Base-by-base conservation (phyloP, 1,139 yeast species). In the Saccharomycopsis hybrid region DNA sequence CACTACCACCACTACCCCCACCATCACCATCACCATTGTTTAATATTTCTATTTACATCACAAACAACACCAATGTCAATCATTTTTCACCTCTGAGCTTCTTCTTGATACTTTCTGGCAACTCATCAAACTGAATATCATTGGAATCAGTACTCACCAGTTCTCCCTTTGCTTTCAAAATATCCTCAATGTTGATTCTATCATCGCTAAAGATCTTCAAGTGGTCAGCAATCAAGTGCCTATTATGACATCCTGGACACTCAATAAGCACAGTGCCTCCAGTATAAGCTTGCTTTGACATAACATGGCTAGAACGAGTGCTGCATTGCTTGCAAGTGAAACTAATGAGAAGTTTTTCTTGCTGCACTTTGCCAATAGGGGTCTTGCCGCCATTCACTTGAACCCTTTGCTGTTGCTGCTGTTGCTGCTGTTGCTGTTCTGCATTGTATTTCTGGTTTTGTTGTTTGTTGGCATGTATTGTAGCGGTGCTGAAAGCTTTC, bases 201-300 rank as follows among this genome's bases (percentile, higher is more conserved):
- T 78, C 72, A 62, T 90, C 96, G 13, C 82, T 78, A 62, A 90
- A 89, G 46, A 92, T 86, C 66, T 70, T 86, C 59, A 92, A 72
- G 65, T 90, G 95, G 63, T 92, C 98, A 1, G 97, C 96, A 49
- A 92, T 90, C 60, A 92, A 70, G 62, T 92, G 98, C 56, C 97
- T 77, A 62, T 77, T 80, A 58, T 85, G 77, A 66, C 98, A 90
- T 8, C 89, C 85, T 0, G 97, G 97, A 62, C 97, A 92, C 61
- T 88, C 90, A 37, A 92, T 84, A 50, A 88, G 69, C 2, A 92
- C 96, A 0, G 96, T 82, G 1, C 98, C 98, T 30, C 74, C 72
- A 28, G 82, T 78, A 63, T 92, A 92, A 0, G 97, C 90, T 65
- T 92, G 97, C 58, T 89, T 90, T 18, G 96, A 85, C 60, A 92